Evolutionary conservation across 768 basidiomycete genomes (phyloP), one percentile per base, ranked within the genome.

Genomic region (Suillus spraguei): DNA sequence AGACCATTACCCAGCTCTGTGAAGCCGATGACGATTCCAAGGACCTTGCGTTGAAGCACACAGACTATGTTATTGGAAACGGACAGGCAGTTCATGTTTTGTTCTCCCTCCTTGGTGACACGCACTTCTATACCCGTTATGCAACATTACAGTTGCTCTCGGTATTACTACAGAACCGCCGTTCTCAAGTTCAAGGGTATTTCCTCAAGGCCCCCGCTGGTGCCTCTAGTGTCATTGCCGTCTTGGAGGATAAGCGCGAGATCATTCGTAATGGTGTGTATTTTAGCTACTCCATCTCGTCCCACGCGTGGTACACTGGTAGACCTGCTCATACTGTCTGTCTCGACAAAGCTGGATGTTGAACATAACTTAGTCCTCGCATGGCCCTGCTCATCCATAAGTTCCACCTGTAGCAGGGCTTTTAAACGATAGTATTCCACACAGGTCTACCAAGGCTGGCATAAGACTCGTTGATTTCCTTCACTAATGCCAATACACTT

Each of bases 191-290:
- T 11, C 97, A 99, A 74, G 84, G 83, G n/a, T 94, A 95, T 76
- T 97, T 99, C 73, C 81, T 99, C 66, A 94, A 89, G 58, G 87
- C 93, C 8, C 83, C 92, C 4, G 87, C 87, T 44, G 95, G 94
- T 7, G 83, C 90, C 16, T 79, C 85, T 4, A 89, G 91, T 59
- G 79, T 95, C 50, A 85, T 94, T 61, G 81, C 87, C 2, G 83
- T 89, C 11, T 78, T 96, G 38, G 93, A 94, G 65, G 95, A 96
- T 69, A 90, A 89, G 72, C 79, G 92, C 59, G 95, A 97, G 72
- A 93, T 96, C 55, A 90, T 96, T 64, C 82, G 93, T 60, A 94
- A 93, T 76, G 94, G 94, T 94, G 71, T 65, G 87, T 75, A 28
- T 5, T 22, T 10, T 41, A 38, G 39, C 20, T 59, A 13, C 54